Evolutionary conservation across 169 alveolate species (phyloP), one percentile per base, ranked within the genome.

Genomic region (Plasmodium fragile): DNA sequence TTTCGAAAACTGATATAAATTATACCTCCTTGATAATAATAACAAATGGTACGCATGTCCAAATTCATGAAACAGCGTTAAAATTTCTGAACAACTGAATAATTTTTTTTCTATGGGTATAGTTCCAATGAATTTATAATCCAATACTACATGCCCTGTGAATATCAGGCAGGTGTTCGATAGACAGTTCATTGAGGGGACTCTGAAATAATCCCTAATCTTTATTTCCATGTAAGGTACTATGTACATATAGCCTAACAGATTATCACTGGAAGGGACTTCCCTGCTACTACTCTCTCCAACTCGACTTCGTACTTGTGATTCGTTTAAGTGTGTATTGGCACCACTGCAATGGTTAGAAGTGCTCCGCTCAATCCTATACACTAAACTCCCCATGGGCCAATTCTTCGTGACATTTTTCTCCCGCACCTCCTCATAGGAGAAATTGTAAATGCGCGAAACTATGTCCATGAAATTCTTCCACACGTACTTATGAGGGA

Each of bases 31-130:
- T 22, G 94, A 89, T 16, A 89, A 65, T 59, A 89, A 69, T 65
- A 89, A 79, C 45, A 89, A 79, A 89, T 89, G 94, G 79, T 89
- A 89, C 0, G 94, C 94, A 78, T 89, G 94, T 1, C 94, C 94
- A 69, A 89, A 89, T 65, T 89, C 94, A 49, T 89, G 94, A 89
- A 89, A 89, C 43, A 89, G 45, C 32, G 91, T 89, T 78, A 78
- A 6, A 16, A 89, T 69, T 89, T 89, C 94, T 3, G 94, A 89
- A 3, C 41, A 16, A 79, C 94, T 89, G 72, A 89, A 89, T 11
- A 89, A 52, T 18, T 89, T 89, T 11, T 89, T 80, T 49, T 89
- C 82, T 39, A 89, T 78, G 8, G 94, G 94, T 11, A 89, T 34
- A 0, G 91, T 89, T 13, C 82, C 70, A 5, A 89, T 22, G 79